Evolutionary conservation across 495 filamentous ascomycete genomes (phyloP), one percentile per base, ranked within the genome.

Genomic region (Extremus antarcticus): DNA sequence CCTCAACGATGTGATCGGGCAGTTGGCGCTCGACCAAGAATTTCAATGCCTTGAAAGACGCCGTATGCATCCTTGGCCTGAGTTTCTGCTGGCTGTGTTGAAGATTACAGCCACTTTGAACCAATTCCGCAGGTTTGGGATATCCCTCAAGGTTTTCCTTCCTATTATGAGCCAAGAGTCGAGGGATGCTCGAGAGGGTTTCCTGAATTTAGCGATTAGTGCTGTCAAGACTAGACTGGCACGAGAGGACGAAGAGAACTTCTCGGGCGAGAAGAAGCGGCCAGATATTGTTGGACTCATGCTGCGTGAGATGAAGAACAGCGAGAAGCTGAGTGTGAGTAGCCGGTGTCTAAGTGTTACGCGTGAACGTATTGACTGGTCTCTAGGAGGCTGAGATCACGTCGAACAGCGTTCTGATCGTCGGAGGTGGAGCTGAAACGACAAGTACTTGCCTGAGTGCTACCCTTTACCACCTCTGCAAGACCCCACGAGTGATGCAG

Each of bases 1-100:
- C 4, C 46, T 49, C 46, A 49, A 49, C 24, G 46, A 49, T 24
- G 46, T 49, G 3, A 49, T 49, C 17, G 46, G 46, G 10, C 46
- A 49, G 15, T 17, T 49, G 46, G 46, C 46, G 2, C 46, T 49
- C 9, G 46, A 49, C 23, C 46, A 24, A 24, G 21, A 29, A 11
- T 49, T 49, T 25, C 4, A 49, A 25, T 49, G 46, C 24, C 23
- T 49, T 4, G 17, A 3, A 4, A 49, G 24, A 21, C 46, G 46
- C 10, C 46, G 46, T 3, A 49, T 49, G 46, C 46, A 49, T 29
- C 46, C 46, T 11, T 49, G 46, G 46, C 46, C 46, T 3, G 15
- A 23, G 19, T 49, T 21, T 49, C 17, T 49, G 24, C 46, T 49
- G 46, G 23, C 7, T 16, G 46, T 29, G 10, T 29, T 49, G 46